Evolutionary conservation across 306 rosid genomes (phyloP).

Genomic region (Medicago ruthenica): DNA sequence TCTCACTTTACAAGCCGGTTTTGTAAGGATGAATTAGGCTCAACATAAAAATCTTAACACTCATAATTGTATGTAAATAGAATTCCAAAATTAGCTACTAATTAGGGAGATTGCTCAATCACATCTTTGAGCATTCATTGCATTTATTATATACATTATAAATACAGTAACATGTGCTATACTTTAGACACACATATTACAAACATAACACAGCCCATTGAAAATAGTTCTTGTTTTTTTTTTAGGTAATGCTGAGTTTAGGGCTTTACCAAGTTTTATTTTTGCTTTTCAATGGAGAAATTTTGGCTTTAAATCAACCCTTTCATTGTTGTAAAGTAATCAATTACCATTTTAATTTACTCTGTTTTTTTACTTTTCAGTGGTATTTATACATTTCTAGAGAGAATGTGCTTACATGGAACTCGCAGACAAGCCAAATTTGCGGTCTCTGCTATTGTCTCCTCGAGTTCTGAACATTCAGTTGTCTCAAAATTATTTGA

Average conservation of each 20-base stretch:
- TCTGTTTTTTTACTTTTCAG: constrained; percentile 51
- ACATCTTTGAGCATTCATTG: not conserved
- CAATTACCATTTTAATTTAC: constrained; percentile 30
- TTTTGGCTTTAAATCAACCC: constrained; percentile 1
- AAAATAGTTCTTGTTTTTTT: not conserved
- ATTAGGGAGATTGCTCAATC: constrained; percentile 22
- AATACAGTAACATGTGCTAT: constrained; percentile 5
- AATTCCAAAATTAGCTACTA: not conserved
- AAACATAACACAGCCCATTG: constrained; percentile 1
- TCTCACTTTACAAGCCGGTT: not conserved
- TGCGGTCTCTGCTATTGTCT: constrained; percentile 75
- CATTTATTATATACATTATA: constrained; percentile 1
- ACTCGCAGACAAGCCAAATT: constrained; percentile 79
- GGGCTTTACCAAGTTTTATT: constrained; percentile 22
- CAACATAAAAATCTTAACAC: not conserved
- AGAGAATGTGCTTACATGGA: constrained; percentile 72
- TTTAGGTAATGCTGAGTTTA: constrained; percentile 4
- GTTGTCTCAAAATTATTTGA: constrained; percentile 59
- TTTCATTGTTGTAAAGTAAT: constrained; percentile 18
- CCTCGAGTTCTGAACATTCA: constrained; percentile 59
- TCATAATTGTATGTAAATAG: not conserved
- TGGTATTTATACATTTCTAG: constrained; percentile 71
- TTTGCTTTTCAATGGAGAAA: constrained; percentile 33
- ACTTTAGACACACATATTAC: not conserved
- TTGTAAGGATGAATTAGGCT: not conserved